These are phyloP conservation scores for Cyclotella sp. DNA, from an alignment of 108 stramenopile species.

Conservation along the genomic window DNA sequence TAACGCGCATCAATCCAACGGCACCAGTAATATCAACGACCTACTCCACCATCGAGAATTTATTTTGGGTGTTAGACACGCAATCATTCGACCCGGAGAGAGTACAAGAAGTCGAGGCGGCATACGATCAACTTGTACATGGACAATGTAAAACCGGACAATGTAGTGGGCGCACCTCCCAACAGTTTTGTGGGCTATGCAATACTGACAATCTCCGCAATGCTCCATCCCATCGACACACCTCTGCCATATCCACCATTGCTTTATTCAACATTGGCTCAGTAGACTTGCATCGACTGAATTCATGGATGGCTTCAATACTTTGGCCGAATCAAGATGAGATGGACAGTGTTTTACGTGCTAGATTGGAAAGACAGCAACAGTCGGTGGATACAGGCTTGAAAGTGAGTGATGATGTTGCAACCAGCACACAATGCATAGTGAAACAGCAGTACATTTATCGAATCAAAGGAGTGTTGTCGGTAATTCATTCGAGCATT, in stretches of 20 bases:
- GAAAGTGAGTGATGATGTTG: too few species aligned
- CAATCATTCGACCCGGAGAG: slow-evolving; percentile 78
- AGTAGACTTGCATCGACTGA: slow-evolving; percentile 58
- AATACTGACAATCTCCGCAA: too few species aligned
- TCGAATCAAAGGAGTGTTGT: slow-evolving; percentile 82
- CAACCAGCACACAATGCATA: background rate
- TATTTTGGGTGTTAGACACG: slow-evolving; percentile 89
- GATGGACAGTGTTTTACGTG: slow-evolving; percentile 63
- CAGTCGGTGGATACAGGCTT: background rate
- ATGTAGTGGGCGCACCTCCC: slow-evolving; percentile 15
- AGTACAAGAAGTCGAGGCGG: slow-evolving; percentile 51
- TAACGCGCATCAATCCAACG: slow-evolving; percentile 87
- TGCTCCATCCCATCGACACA: slow-evolving; percentile 57
- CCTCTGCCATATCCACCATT: slow-evolving; percentile 66
- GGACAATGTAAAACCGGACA: slow-evolving; percentile 3
- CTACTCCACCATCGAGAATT: slow-evolving; percentile 79
- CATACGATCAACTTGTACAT: slow-evolving; percentile 23
- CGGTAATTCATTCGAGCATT: slow-evolving; percentile 49
- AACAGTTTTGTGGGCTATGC: slow-evolving; percentile 38
- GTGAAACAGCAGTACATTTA: slow-evolving; percentile 52
- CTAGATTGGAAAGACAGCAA: slow-evolving; percentile 44
- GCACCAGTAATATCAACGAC: slow-evolving; percentile 76
- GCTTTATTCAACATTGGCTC: slow-evolving; percentile 61
- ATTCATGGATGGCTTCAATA: slow-evolving; percentile 81
- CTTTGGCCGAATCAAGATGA: slow-evolving; percentile 90